phyloP scores from a whole-genome alignment of 768 basidiomycete genomes.

The Lentinula boryana region DNA sequence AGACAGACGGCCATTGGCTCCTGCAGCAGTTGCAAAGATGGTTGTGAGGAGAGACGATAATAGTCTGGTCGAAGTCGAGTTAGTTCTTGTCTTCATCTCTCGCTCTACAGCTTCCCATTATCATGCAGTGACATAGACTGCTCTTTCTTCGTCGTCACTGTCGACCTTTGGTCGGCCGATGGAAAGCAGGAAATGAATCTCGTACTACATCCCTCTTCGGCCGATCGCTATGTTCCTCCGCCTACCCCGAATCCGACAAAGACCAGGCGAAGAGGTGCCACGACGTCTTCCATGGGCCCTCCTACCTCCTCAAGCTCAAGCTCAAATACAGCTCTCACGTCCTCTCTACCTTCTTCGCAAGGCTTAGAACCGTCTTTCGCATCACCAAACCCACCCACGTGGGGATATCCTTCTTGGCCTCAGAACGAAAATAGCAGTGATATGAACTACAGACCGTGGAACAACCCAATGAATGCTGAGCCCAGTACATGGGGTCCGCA shows the following conservation, averaged over 20 bases:
- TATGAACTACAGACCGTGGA: conserved; percentile 5
- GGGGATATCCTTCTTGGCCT: conserved; percentile 44
- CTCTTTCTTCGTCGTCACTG: conserved; percentile 85
- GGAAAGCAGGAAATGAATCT: conserved; percentile 83
- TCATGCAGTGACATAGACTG: conserved; percentile 69
- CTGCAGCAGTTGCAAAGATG: conserved; percentile 86
- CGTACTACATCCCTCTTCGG: conserved; percentile 78
- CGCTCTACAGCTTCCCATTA: conserved; percentile 10
- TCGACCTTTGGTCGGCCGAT: conserved; percentile 89
- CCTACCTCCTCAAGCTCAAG: conserved; percentile 31
- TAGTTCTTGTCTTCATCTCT: conserved; percentile 22
- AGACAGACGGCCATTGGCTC: conserved; percentile 89
- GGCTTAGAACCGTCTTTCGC: conserved; percentile 34
- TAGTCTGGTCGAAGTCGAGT: conserved; percentile 71
- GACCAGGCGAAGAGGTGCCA: conserved; percentile 19
- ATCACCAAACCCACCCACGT: conserved; percentile 37
- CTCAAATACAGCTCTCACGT: conserved; percentile 33
- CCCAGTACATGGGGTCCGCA: not conserved
- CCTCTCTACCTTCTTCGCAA: conserved; percentile 40
- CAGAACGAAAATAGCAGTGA: conserved; percentile 1
- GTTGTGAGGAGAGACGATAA: conserved; percentile 64
- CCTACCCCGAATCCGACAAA: conserved; percentile 11
- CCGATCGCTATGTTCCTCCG: conserved; percentile 65
- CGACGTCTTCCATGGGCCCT: conserved; percentile 1
- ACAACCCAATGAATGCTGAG: not conserved